Evolutionary conservation across 306 rosid genomes (phyloP), one percentile per base, ranked within the genome.

Genomic region (Castanopsis chinensis): DNA sequence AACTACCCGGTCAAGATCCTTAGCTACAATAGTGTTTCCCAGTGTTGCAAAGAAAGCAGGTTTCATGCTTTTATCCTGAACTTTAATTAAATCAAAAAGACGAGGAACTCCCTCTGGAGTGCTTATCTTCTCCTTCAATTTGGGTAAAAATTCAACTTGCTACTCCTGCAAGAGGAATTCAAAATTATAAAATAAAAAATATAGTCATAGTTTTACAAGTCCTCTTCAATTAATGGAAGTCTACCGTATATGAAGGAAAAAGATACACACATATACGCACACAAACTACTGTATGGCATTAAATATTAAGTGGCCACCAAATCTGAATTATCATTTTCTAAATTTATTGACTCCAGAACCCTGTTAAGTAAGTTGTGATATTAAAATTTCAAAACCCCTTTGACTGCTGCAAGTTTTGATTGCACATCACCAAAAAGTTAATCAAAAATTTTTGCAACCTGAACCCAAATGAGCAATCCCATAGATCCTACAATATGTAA

Each of bases 31-130:
- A 19, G 97, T 92, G 86, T 90, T 91, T 76, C 92, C 80, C 72
- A 92, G 74, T 79, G 88, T 87, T 7, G 94, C 83, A 87, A 78
- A 95, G 89, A 95, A 95, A 75, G 98, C 99, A 77, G 91, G 92
- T 75, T 93, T 92, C 96, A 91, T 91, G 77, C 90, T 85, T 80
- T 95, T 94, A 76, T 95, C 96, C 76, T 43, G 84, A 72, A 95
- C 96, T 83, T 85, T 85, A 45, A 95, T 89, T 79, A 95, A 81
- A 88, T 95, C 92, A 70, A 92, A 92, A 71, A 95, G 94, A 60
- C 94, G 98, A 4, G 88, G 93, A 89, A 95, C 98, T 43, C 94
- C 96, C 85, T 91, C 97, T 2, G 99, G 98, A 82, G 93, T 85
- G 81, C 74, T 86, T 35, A 89, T 86, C 7, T 81, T 90, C 84